Evolutionary conservation across 2,329 filamentous ascomycete genomes (phyloP).

Genomic region (Aureobasidium sp.): DNA sequence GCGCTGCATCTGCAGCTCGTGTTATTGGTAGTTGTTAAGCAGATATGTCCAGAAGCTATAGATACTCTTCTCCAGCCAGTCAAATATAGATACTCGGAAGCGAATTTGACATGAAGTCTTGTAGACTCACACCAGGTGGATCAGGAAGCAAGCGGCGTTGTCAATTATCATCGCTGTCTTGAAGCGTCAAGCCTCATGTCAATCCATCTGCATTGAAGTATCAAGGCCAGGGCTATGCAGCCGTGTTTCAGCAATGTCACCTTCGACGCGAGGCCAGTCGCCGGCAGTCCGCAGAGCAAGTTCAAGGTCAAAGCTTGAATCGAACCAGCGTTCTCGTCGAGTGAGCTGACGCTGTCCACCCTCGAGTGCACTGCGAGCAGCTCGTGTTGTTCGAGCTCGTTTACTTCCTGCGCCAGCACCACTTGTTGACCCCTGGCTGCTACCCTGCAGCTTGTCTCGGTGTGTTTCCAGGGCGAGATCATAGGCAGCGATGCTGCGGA

Average conservation of each 20-base stretch:
- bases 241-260: background rate
- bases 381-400: conserved; percentile 62
- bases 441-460: conserved; percentile 53
- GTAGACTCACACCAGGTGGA: background rate
- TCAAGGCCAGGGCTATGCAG: background rate
- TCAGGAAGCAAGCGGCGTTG: background rate
- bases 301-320: conserved; percentile 49
- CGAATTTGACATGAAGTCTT: background rate
- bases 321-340: conserved; percentile 67
- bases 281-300: conserved; percentile 58
- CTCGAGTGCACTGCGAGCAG: conserved; percentile 69
- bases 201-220: background rate
- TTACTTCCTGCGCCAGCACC: conserved; percentile 33
- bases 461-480: conserved; percentile 66
- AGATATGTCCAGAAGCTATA: background rate
- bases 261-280: conserved; percentile 28
- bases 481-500: conserved; percentile 75
- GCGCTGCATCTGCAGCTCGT: background rate
- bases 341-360: conserved; percentile 59
- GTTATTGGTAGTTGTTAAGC: background rate
- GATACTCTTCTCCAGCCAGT: background rate
- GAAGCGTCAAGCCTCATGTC: background rate
- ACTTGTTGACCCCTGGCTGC: conserved; percentile 24
- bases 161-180: background rate
- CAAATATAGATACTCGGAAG: background rate